Conservation (phyloP, 306 rosid genomes). For the Gynostemma pentaphyllum region DNA sequence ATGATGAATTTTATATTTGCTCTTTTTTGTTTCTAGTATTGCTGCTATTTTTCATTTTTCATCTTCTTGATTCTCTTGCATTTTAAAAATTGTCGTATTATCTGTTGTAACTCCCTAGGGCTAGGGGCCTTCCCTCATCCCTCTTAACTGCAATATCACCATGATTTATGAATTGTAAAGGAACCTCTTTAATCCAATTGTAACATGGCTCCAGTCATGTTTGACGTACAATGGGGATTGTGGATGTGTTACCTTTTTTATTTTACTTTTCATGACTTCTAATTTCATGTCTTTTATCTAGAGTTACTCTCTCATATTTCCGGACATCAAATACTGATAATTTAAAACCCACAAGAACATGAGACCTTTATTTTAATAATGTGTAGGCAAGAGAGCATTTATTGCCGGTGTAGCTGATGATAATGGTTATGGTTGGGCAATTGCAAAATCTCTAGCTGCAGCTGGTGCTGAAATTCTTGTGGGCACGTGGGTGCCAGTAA, state of each 20-base stretch:
- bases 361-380: neutral
- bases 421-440: constrained; percentile 97
- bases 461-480: constrained; percentile 97
- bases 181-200: neutral
- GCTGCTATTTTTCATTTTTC: neutral
- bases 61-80: neutral
- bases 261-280: neutral
- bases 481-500: constrained; percentile 99
- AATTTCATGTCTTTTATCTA: neutral
- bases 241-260: neutral
- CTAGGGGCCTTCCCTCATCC: neutral
- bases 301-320: neutral
- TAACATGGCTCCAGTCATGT: neutral
- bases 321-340: neutral
- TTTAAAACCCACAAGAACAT: neutral
- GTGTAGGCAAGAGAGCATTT: constrained; percentile 82
- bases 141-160: neutral
- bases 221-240: neutral
- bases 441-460: constrained; percentile 96
- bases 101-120: neutral
- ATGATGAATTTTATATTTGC: neutral
- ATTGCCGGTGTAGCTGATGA: constrained; percentile 97
- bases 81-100: neutral
- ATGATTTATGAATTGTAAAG: neutral
- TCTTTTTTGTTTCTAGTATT: neutral